Percentiles rank a stretch among this genome's conserved stretches.
Evolutionary conservation across 495 filamentous ascomycete species (phyloP).

Genomic region (Geopyxis carbonaria): DNA sequence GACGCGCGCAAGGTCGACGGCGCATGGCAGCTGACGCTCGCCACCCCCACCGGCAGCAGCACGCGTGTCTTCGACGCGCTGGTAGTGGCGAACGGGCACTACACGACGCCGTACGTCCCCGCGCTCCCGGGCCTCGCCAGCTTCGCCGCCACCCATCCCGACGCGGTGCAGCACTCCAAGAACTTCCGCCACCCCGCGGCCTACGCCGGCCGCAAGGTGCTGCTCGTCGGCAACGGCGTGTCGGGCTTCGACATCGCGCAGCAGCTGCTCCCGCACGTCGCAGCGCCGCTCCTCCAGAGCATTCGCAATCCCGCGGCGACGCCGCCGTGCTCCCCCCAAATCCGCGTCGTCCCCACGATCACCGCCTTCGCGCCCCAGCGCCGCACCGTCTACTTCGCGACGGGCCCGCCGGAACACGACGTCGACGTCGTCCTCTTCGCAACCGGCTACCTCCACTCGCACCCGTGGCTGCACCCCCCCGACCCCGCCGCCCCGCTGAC

Average conservation of each 20-base stretch:
- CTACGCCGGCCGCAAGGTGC: conserved; percentile 42
- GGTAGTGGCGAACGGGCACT: conserved; percentile 50
- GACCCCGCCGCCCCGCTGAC: conserved; percentile 30
- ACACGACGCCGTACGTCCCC: conserved; percentile 43
- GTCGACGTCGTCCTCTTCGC: conserved; percentile 55
- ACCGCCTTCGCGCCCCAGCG: conserved; percentile 34
- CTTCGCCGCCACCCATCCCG: conserved; percentile 47
- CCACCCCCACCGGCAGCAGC: not conserved
- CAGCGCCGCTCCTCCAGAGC: conserved; percentile 8
- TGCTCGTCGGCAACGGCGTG: conserved; percentile 47
- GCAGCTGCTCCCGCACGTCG: conserved; percentile 8
- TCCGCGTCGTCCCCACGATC: conserved; percentile 43
- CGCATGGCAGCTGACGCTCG: conserved; percentile 6
- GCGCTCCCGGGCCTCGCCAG: conserved; percentile 37
- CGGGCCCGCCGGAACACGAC: conserved; percentile 37
- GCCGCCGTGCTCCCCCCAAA: conserved; percentile 17
- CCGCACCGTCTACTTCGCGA: conserved; percentile 38
- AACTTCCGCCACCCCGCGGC: conserved; percentile 44
- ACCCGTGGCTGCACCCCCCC: conserved; percentile 50
- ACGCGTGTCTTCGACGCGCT: conserved; percentile 38
- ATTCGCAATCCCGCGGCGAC: not conserved
- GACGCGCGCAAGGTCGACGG: conserved; percentile 19
- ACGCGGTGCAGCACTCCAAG: conserved; percentile 62
- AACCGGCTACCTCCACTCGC: conserved; percentile 58
- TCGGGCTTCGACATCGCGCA: conserved; percentile 44